Conservation (phyloP, 1,139 yeast species). For the Blastobotrys buckinghamii region DNA sequence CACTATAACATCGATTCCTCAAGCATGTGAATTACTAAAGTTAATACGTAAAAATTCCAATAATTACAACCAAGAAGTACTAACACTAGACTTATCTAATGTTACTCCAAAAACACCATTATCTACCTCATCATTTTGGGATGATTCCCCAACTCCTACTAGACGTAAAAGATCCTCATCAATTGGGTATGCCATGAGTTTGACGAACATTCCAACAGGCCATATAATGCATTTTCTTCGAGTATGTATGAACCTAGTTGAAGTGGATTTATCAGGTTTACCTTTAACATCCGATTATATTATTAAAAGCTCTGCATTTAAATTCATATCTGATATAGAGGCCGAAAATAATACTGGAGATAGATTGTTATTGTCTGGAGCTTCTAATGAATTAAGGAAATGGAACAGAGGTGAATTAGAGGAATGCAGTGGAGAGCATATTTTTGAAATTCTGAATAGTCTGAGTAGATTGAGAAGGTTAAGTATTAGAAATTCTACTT, state of each 20-base stretch:
- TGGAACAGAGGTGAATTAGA: conserved; percentile 26
- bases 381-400: conserved; percentile 17
- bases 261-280: conserved; percentile 23
- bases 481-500: conserved; percentile 21
- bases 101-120: too few relatives aligned
- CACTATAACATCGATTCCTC: conserved; percentile 56
- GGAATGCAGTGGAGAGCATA: conserved; percentile 18
- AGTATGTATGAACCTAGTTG: conserved; percentile 21
- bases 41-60: too few relatives aligned
- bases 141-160: not conserved
- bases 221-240: conserved; percentile 24
- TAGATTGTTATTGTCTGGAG: too few relatives aligned
- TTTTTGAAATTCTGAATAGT: conserved; percentile 20
- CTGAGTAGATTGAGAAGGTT: conserved; percentile 16
- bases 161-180: not conserved
- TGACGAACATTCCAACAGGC: conserved; percentile 28
- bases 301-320: conserved; percentile 15
- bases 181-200: not conserved
- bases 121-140: too few relatives aligned
- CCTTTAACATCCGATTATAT: conserved; percentile 29
- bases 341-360: too few relatives aligned
- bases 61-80: too few relatives aligned
- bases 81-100: too few relatives aligned
- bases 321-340: conserved; percentile 29
- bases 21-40: conserved; percentile 73